A percentile compares a stretch with the other conserved stretches of the same genome.
Conservation (phyloP, 1,284 basidiomycete genomes). For the Ganoderma lucidum region DNA sequence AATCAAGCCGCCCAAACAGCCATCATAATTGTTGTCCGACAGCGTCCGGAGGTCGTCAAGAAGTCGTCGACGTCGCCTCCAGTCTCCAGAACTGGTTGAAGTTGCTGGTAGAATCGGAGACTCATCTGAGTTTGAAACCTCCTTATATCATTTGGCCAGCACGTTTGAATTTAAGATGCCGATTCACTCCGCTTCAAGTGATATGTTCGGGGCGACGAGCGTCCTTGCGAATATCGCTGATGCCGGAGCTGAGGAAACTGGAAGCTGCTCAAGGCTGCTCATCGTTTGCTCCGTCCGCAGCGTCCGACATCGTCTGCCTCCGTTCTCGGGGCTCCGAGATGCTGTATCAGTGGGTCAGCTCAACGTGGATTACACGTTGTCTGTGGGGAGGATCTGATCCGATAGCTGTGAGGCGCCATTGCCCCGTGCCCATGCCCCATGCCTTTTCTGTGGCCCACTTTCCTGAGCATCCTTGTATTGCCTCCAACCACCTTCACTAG, state of each 20-base stretch:
- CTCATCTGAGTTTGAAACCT: background rate
- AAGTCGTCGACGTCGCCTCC: background rate
- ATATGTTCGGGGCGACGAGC: background rate
- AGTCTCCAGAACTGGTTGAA: background rate
- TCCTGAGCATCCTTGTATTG: constrained; percentile 7
- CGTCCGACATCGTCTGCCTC: background rate
- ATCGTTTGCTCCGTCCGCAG: background rate
- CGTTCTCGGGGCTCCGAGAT: background rate
- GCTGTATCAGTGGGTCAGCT: background rate
- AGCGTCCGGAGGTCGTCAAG: background rate
- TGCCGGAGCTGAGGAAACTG: too few relatives aligned
- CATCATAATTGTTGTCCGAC: constrained; percentile 2
- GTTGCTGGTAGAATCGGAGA: background rate
- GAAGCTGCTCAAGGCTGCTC: background rate
- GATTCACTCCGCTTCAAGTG: background rate
- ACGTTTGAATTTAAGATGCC: background rate
- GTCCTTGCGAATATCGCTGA: too few relatives aligned
- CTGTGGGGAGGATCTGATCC: constrained; percentile 16
- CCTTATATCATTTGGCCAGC: background rate
- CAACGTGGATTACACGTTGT: background rate
- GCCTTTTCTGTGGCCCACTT: background rate
- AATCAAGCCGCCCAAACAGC: background rate
- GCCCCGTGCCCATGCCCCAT: constrained; percentile 4
- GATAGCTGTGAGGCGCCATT: constrained; percentile 22
- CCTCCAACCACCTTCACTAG: constrained; percentile 10